Conservation (phyloP, 306 rosid genomes). For the Vigna hirtella region DNA sequence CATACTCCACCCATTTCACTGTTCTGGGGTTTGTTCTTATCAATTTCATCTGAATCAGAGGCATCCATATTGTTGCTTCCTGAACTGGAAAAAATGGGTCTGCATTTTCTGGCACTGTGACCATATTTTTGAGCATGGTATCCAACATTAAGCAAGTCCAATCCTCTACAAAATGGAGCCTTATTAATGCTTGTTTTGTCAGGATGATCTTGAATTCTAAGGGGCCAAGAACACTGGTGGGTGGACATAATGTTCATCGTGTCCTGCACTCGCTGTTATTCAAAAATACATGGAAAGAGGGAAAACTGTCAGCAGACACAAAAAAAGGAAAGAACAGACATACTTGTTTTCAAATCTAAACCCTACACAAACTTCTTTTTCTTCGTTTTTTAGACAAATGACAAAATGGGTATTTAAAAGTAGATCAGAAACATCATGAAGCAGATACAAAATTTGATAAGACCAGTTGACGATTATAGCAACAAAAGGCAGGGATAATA, state of each 20-base stretch:
- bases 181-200: conserved; percentile 55
- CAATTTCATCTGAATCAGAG: conserved; percentile 63
- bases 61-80: conserved; percentile 56
- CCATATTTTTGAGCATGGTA: conserved; percentile 46
- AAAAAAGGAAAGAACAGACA: background rate
- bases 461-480: background rate
- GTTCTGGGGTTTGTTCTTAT: conserved; percentile 53
- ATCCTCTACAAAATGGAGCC: conserved; percentile 66
- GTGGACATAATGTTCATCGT: conserved; percentile 77
- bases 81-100: conserved; percentile 59
- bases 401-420: background rate
- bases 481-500: background rate
- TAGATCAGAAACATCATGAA: background rate
- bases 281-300: conserved; percentile 23
- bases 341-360: conserved; percentile 2
- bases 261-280: conserved; percentile 47
- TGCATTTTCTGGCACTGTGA: conserved; percentile 49
- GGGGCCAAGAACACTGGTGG: conserved; percentile 70
- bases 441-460: background rate
- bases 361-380: background rate
- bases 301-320: background rate
- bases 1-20: conserved; percentile 64
- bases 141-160: conserved; percentile 53
- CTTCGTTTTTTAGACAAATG: background rate
- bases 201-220: conserved; percentile 65